These are phyloP conservation scores for Thelonectria blattea DNA, from an alignment of 2,329 filamentous ascomycete genomes.

Conservation along the genomic window DNA sequence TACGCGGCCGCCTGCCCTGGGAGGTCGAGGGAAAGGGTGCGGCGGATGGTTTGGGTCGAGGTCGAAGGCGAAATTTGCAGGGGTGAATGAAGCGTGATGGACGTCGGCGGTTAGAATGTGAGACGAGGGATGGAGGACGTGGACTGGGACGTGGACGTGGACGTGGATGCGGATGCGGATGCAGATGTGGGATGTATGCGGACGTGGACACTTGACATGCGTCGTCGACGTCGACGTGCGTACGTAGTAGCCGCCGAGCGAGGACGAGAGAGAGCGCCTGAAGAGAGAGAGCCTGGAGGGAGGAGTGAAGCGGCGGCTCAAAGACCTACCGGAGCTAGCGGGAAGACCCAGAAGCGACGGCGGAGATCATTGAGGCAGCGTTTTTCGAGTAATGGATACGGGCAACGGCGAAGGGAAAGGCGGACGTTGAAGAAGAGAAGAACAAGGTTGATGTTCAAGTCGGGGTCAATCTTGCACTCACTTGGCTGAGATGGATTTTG, in stretches of 20 bases:
- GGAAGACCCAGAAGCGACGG: constrained; percentile 28
- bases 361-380: constrained; percentile 33
- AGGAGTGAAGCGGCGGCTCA: constrained; percentile 26
- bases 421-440: constrained; percentile 14
- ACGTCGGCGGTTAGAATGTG: constrained; percentile 6
- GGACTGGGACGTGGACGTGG: constrained; percentile 10
- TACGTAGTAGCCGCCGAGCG: constrained; percentile 3
- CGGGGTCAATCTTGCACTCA: constrained; percentile 1
- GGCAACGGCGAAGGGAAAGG: not conserved
- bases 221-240: constrained; percentile 12
- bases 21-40: constrained; percentile 16
- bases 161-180: constrained; percentile 14
- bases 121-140: constrained; percentile 4
- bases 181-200: constrained; percentile 8
- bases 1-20: constrained; percentile 40
- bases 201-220: constrained; percentile 16
- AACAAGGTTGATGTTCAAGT: constrained; percentile 9
- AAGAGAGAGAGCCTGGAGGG: no score
- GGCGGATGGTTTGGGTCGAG: not conserved
- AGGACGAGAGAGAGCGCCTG: not conserved
- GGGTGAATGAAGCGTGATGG: constrained; percentile 1
- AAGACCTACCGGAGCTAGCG: constrained; percentile 37
- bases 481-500: constrained; percentile 8
- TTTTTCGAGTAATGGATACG: not conserved
- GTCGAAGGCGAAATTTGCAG: constrained; percentile 1